phyloP scores from a whole-genome alignment of 306 rosid species.

The Cucumis sativus region DNA sequence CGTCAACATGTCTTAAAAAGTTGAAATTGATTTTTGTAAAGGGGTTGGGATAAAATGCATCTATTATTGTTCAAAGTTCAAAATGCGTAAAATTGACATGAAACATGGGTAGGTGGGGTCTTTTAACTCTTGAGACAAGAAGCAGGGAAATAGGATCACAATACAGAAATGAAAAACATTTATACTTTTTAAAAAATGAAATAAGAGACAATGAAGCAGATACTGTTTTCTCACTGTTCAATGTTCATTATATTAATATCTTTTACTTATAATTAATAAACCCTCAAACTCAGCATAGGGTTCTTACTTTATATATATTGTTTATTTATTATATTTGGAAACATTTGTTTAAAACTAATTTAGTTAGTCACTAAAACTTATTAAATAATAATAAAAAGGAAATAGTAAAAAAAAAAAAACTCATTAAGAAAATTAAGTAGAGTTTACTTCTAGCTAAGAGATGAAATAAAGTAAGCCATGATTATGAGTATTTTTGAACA shows the following conservation, averaged over 20 bases:
- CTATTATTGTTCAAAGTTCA: too few species aligned
- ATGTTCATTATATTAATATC: background rate
- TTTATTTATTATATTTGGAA: too few species aligned
- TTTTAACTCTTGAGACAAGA: background rate
- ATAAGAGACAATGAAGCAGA: background rate
- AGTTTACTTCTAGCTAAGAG: too few species aligned
- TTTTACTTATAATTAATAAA: background rate
- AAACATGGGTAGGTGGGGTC: background rate
- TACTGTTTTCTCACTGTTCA: background rate
- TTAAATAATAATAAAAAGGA: too few species aligned
- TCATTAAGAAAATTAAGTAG: too few species aligned
- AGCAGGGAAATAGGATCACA: background rate
- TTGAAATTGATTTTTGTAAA: too few species aligned
- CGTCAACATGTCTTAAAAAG: too few species aligned
- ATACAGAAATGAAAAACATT: background rate
- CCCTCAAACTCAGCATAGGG: conserved; percentile 14
- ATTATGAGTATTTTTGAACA: too few species aligned
- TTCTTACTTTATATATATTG: background rate
- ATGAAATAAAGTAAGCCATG: too few species aligned
- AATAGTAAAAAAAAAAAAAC: too few species aligned
- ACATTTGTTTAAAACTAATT: background rate
- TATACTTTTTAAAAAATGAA: background rate
- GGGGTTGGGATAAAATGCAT: too few species aligned
- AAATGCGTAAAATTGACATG: background rate
- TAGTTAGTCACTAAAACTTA: background rate